A percentile compares a stretch with the other conserved stretches of the same genome.
phyloP scores from a whole-genome alignment of 257 asterid species.

The Penstemon davidsonii region DNA sequence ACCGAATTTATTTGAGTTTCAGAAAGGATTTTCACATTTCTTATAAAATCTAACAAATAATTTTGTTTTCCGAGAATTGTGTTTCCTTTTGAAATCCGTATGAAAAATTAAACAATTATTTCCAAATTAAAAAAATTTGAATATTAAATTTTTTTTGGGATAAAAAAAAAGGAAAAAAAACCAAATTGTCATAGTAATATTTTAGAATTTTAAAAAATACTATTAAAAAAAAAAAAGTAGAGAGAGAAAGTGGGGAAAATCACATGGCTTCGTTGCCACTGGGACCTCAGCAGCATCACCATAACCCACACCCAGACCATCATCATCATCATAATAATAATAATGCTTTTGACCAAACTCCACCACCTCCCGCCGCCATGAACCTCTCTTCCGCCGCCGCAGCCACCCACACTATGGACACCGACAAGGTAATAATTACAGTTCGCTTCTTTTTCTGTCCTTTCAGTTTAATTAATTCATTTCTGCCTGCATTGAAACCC shows the following conservation, averaged over 20 bases:
- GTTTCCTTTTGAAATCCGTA: no score
- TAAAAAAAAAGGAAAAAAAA: not conserved
- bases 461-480: not conserved
- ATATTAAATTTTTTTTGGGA: not conserved
- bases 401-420: constrained; percentile 45
- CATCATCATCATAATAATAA: constrained; percentile 33
- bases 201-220: not conserved
- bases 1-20: no score
- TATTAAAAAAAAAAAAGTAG: constrained; percentile 8
- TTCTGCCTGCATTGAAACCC: constrained; percentile 19
- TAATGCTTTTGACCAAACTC: constrained; percentile 47
- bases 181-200: no score
- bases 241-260: constrained; percentile 24
- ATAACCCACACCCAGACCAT: constrained; percentile 50
- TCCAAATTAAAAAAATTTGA: no score
- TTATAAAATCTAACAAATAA: no score
- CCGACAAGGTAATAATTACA: constrained; percentile 53
- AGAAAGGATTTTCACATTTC: no score
- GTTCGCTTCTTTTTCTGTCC: not conserved
- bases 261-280: constrained; percentile 89
- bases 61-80: no score
- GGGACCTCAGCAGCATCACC: constrained; percentile 68
- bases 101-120: no score
- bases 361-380: constrained; percentile 48
- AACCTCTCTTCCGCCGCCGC: constrained; percentile 37